A percentile compares a stretch with the other conserved stretches of the same genome.
Evolutionary conservation across 768 basidiomycete genomes (phyloP).

Genomic region (Boletus rubropictus): DNA sequence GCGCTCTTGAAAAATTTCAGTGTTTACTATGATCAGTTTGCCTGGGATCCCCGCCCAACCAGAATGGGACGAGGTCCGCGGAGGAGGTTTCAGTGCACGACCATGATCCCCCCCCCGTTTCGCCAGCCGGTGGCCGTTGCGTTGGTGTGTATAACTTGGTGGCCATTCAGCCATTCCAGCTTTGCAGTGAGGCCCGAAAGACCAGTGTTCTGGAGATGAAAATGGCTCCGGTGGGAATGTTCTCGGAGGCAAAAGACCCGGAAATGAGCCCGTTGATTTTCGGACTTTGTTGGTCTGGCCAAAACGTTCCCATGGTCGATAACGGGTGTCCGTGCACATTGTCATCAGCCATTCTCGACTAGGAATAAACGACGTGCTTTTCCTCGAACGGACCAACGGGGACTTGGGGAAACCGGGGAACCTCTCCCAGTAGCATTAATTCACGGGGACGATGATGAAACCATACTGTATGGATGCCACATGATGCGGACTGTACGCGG

Average conservation of each 20-base stretch:
- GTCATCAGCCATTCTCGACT: conserved; percentile 5
- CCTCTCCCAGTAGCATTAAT: conserved; percentile 14
- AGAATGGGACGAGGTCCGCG: conserved; percentile 14
- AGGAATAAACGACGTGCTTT: conserved; percentile 5
- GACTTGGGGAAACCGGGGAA: conserved; percentile 14
- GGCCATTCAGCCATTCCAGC: conserved; percentile 5
- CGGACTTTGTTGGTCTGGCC: conserved; percentile 21
- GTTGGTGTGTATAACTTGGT: too few relatives aligned
- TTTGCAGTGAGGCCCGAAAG: conserved; percentile 8
- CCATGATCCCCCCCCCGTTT: conserved; percentile 7
- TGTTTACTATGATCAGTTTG: conserved; percentile 6
- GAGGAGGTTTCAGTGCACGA: conserved; percentile 13
- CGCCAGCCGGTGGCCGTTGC: conserved; percentile 7
- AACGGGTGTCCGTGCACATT: conserved; percentile 5
- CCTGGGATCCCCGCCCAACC: conserved; percentile 8
- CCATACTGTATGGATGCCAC: conserved; percentile 7
- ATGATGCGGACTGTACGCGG: conserved; percentile 21
- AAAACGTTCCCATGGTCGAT: conserved; percentile 19
- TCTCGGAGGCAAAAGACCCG: conserved; percentile 9
- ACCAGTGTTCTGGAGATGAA: conserved; percentile 6
- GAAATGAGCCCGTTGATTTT: conserved; percentile 6
- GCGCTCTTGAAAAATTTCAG: conserved; percentile 9
- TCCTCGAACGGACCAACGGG: conserved; percentile 12
- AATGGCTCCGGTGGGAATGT: conserved; percentile 25
- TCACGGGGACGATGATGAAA: conserved; percentile 6